A percentile compares a stretch with the other conserved stretches of the same genome.
Conservation (phyloP, 805 yeast genomes). For the Candida chilensis region DNA sequence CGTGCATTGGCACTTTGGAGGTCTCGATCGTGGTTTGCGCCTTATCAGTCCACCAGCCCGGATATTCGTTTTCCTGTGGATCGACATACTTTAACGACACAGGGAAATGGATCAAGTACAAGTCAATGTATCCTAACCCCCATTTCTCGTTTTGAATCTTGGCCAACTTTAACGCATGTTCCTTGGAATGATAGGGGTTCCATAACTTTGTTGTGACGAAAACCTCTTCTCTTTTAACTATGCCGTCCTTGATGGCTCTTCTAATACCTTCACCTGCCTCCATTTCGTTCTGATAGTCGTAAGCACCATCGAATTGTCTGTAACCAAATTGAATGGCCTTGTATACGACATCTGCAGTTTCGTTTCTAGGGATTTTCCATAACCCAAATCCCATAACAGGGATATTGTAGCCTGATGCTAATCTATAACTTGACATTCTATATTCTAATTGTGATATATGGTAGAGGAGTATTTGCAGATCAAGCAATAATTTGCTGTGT, state of each 20-base stretch:
- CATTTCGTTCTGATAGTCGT: slow-evolving; percentile 21
- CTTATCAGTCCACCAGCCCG: no score
- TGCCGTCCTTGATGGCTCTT: slow-evolving; percentile 8
- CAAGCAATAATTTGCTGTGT: not conserved
- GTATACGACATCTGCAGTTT: slow-evolving; percentile 8
- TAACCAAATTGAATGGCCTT: slow-evolving; percentile 21
- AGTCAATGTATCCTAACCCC: slow-evolving; percentile 23
- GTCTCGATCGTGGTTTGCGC: no score
- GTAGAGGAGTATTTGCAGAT: no score
- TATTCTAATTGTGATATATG: no score
- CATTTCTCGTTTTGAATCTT: slow-evolving; percentile 18
- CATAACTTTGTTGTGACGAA: not conserved
- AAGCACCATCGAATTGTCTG: slow-evolving; percentile 27
- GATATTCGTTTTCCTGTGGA: no score
- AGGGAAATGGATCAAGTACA: slow-evolving; percentile 1
- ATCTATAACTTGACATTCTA: no score
- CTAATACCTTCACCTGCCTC: slow-evolving; percentile 30
- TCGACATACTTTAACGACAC: no score
- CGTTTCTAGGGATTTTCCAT: slow-evolving; percentile 1
- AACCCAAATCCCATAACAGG: slow-evolving; percentile 1
- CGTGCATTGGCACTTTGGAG: no score
- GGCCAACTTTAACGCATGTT: no score
- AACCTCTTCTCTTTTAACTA: not conserved
- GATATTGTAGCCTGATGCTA: no score
- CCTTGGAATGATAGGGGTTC: not conserved